A percentile compares a stretch with the other conserved stretches of the same genome.
phyloP scores from a whole-genome alignment of 1,284 basidiomycete species.

The Phellinidium pouzarii region DNA sequence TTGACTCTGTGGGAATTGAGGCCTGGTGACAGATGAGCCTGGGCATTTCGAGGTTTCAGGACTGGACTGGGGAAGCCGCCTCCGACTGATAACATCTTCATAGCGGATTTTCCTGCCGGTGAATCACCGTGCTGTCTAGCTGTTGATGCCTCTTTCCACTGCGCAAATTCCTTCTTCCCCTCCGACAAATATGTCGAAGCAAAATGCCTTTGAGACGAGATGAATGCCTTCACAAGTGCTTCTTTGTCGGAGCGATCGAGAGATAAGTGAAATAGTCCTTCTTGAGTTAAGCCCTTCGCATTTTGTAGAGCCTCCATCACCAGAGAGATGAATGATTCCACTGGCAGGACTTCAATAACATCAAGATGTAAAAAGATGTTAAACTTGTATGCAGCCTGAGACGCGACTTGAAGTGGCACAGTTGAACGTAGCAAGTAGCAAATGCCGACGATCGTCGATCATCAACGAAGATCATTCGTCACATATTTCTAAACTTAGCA shows the following conservation, averaged over 20 bases:
- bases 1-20: neutral
- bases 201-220: constrained; percentile 18
- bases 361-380: too few species aligned
- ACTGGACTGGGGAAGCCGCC: constrained; percentile 21
- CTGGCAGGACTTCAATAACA: too few species aligned
- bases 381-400: too few species aligned
- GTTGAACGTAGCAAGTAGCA: too few species aligned
- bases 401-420: too few species aligned
- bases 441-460: too few species aligned
- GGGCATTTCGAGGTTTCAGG: constrained; percentile 15
- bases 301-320: neutral
- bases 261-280: neutral
- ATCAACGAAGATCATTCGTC: neutral
- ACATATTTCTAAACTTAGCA: too few species aligned
- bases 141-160: constrained; percentile 3
- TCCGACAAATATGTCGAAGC: constrained; percentile 16
- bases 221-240: constrained; percentile 17
- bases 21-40: neutral
- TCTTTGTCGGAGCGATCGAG: neutral
- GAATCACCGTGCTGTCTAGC: neutral
- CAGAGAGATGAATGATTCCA: too few species aligned
- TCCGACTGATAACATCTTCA: neutral
- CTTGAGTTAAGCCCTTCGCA: neutral
- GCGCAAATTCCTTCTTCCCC: constrained; percentile 11
- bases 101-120: neutral